Percentiles rank a stretch among this genome's conserved stretches.
Evolutionary conservation across 768 basidiomycete genomes (phyloP).

Genomic region (Rhizopogon vesiculosus): DNA sequence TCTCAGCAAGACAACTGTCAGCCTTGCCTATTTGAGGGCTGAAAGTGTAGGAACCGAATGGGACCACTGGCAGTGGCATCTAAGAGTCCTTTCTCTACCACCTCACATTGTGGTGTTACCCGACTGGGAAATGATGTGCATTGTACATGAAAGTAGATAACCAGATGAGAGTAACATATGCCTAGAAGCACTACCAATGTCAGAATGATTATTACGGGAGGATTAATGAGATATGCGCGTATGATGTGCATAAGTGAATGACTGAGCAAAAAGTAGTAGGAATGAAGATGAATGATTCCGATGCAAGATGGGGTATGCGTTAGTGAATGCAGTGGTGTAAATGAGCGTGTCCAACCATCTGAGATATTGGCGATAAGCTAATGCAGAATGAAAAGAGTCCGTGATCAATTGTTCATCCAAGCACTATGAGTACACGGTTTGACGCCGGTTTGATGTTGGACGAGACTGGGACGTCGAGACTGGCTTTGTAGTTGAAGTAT

Average conservation of each 20-base stretch:
- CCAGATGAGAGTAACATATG: neutral
- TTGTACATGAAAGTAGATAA: constrained; percentile 6
- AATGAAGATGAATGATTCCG: constrained; percentile 9
- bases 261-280: neutral
- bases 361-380: neutral
- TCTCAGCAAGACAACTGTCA: too few species aligned
- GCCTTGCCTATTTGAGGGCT: too few species aligned
- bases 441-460: constrained; percentile 12
- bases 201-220: neutral
- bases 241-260: constrained; percentile 1
- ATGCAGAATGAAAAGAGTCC: constrained; percentile 5
- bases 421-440: constrained; percentile 16
- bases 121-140: neutral
- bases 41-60: too few species aligned
- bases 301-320: constrained; percentile 21
- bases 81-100: too few species aligned
- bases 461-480: constrained; percentile 13
- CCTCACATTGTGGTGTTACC: too few species aligned
- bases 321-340: constrained; percentile 15
- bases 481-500: constrained; percentile 10
- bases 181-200: neutral
- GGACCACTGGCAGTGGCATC: too few species aligned
- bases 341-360: constrained; percentile 9
- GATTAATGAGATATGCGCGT: constrained; percentile 5
- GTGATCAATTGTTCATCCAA: neutral